A percentile compares a stretch with the other conserved stretches of the same genome.
Conservation (phyloP, 768 basidiomycete species). For the Podaxis rugospora region DNA sequence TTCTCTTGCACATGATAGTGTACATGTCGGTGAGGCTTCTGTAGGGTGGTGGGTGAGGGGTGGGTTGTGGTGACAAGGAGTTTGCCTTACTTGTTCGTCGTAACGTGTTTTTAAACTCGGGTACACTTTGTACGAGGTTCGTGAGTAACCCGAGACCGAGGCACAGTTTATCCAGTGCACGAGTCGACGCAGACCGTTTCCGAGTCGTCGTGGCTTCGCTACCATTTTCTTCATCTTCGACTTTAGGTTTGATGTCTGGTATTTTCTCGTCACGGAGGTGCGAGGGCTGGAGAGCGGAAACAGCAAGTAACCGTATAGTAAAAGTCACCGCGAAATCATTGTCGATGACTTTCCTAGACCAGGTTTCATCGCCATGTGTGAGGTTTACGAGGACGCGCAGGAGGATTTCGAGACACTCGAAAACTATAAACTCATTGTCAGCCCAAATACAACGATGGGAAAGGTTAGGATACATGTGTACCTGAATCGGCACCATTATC, state of each 20-base stretch:
- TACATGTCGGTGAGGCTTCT: constrained; percentile 54
- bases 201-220: background rate
- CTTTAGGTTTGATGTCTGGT: constrained; percentile 7
- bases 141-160: constrained; percentile 73
- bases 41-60: background rate
- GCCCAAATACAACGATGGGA: background rate
- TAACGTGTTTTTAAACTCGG: constrained; percentile 40
- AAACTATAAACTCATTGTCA: constrained; percentile 22
- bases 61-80: background rate
- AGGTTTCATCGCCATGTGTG: constrained; percentile 56
- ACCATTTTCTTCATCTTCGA: constrained; percentile 14
- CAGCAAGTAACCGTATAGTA: constrained; percentile 42
- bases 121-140: constrained; percentile 64
- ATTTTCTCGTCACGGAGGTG: background rate
- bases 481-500: constrained; percentile 15
- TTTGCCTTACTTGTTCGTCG: constrained; percentile 46
- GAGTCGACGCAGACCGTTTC: constrained; percentile 16
- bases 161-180: constrained; percentile 66
- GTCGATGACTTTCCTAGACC: constrained; percentile 50
- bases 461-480: constrained; percentile 11
- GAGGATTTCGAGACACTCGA: constrained; percentile 48
- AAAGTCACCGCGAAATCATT: constrained; percentile 43
- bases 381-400: constrained; percentile 70
- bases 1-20: constrained; percentile 40
- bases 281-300: constrained; percentile 19